These are phyloP conservation scores for Chytriomyces confervae DNA, from an alignment of 192 early-diverging fungal species.

Conservation along the genomic window DNA sequence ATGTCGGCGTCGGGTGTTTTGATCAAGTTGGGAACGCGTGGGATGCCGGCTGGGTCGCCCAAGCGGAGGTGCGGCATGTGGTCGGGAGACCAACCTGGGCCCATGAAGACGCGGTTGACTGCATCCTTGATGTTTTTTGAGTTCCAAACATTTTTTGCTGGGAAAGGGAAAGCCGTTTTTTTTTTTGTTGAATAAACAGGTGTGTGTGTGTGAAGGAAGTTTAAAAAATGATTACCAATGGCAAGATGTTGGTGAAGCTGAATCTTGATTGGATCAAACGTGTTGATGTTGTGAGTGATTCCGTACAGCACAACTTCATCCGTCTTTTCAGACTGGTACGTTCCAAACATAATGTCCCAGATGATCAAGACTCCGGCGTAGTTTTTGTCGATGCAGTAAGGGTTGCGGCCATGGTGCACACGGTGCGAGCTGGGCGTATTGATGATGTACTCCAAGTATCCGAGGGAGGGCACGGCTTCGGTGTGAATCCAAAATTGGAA, in stretches of 20 bases:
- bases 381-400: constrained; percentile 69
- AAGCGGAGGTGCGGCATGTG: constrained; percentile 16
- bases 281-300: constrained; percentile 64
- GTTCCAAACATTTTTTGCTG: constrained; percentile 39
- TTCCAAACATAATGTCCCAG: constrained; percentile 69
- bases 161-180: constrained; percentile 44
- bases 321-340: constrained; percentile 56
- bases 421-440: constrained; percentile 69
- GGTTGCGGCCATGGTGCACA: constrained; percentile 68
- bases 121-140: constrained; percentile 30
- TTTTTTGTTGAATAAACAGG: too few species aligned
- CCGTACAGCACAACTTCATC: constrained; percentile 62
- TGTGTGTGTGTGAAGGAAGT: too few species aligned
- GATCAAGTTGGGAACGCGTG: constrained; percentile 26
- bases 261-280: constrained; percentile 63
- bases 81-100: constrained; percentile 56
- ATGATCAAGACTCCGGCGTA: constrained; percentile 68
- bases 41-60: constrained; percentile 30
- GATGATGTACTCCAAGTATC: constrained; percentile 64
- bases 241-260: constrained; percentile 51
- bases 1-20: constrained; percentile 31
- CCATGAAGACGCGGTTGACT: constrained; percentile 58
- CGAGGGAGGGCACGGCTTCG: constrained; percentile 58
- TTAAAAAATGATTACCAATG: neutral
- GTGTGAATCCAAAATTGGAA: constrained; percentile 58